A percentile compares a stretch with the other conserved stretches of the same genome.
These are phyloP conservation scores for Suhomyces choctaworum DNA, from an alignment of 1,139 yeast genomes.

Conservation along the genomic window DNA sequence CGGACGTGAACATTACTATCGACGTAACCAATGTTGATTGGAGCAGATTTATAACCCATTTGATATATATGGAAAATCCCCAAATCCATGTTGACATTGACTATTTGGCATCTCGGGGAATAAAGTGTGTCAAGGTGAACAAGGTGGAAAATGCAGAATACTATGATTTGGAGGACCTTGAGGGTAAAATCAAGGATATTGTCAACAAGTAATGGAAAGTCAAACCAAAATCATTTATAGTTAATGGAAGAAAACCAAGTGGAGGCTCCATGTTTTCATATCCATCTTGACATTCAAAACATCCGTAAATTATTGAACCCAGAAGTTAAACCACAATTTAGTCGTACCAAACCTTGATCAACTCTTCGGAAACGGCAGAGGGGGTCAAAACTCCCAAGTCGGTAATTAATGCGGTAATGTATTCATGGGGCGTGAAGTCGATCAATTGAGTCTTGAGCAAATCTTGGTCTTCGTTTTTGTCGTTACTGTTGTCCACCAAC, in stretches of 20 bases:
- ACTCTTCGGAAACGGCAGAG: slow-evolving; percentile 94
- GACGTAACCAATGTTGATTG: slow-evolving; percentile 25
- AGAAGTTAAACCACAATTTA: slow-evolving; percentile 28
- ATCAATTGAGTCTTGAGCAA: slow-evolving; percentile 47
- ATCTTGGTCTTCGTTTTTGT: slow-evolving; percentile 32
- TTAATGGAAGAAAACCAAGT: too few relatives aligned
- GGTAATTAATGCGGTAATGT: slow-evolving; percentile 91
- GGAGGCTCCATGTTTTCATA: too few relatives aligned
- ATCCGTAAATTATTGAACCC: too few relatives aligned
- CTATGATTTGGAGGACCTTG: slow-evolving; percentile 43
- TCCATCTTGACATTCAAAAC: too few relatives aligned
- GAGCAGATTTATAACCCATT: slow-evolving; percentile 54
- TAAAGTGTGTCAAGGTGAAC: slow-evolving; percentile 50
- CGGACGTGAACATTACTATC: slow-evolving; percentile 12
- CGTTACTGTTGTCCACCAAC: slow-evolving; percentile 23
- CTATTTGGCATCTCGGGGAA: slow-evolving; percentile 39
- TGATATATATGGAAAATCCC: slow-evolving; percentile 50
- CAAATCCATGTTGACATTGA: slow-evolving; percentile 50
- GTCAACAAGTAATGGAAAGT: neutral
- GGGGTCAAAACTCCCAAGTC: slow-evolving; percentile 97
- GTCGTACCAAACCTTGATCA: slow-evolving; percentile 97
- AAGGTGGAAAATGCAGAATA: slow-evolving; percentile 25
- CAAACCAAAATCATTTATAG: neutral
- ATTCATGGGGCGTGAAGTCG: slow-evolving; percentile 95
- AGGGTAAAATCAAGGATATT: slow-evolving; percentile 24